Evolutionary conservation across 208 protist species (phyloP).

Genomic region (Endotrypanum monterogeii): DNA sequence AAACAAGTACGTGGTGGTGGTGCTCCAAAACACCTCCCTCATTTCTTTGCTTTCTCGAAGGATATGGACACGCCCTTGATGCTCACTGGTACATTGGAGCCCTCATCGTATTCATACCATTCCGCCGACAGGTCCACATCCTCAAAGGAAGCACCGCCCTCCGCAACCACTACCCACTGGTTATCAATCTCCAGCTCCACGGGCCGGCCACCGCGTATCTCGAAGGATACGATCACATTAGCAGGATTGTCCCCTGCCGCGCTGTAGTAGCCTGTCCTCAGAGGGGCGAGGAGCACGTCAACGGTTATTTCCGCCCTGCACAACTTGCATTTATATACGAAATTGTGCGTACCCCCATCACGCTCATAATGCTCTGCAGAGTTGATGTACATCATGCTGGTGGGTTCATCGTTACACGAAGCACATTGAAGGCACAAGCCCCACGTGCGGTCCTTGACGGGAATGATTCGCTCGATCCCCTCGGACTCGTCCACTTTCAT

Average conservation of each 20-base stretch:
- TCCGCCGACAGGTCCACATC: slow-evolving; percentile 62
- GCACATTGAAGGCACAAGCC: slow-evolving; percentile 59
- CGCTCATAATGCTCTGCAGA: slow-evolving; percentile 38
- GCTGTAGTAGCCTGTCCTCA: slow-evolving; percentile 16
- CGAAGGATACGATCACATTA: slow-evolving; percentile 41
- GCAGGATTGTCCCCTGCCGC: slow-evolving; percentile 11
- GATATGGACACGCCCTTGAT: slow-evolving; percentile 39
- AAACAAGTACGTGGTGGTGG: background rate
- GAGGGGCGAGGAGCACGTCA: slow-evolving; percentile 32
- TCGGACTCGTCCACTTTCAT: slow-evolving; percentile 59
- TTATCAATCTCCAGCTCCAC: slow-evolving; percentile 61
- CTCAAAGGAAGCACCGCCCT: slow-evolving; percentile 37
- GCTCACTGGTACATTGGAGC: slow-evolving; percentile 26
- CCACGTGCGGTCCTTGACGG: slow-evolving; percentile 40
- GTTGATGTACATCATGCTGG: slow-evolving; percentile 60
- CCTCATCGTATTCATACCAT: slow-evolving; percentile 82
- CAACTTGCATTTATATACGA: slow-evolving; percentile 53
- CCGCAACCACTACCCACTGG: slow-evolving; percentile 53
- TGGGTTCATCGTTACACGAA: slow-evolving; percentile 51
- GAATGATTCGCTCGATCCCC: slow-evolving; percentile 42
- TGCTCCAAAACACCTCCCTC: background rate
- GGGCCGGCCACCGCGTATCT: slow-evolving; percentile 72
- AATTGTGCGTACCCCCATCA: slow-evolving; percentile 64
- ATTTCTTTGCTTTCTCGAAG: slow-evolving; percentile 49
- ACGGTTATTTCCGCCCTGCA: slow-evolving; percentile 53